phyloP scores from a whole-genome alignment of 139 green algal species.

The Micromonas commoda region DNA sequence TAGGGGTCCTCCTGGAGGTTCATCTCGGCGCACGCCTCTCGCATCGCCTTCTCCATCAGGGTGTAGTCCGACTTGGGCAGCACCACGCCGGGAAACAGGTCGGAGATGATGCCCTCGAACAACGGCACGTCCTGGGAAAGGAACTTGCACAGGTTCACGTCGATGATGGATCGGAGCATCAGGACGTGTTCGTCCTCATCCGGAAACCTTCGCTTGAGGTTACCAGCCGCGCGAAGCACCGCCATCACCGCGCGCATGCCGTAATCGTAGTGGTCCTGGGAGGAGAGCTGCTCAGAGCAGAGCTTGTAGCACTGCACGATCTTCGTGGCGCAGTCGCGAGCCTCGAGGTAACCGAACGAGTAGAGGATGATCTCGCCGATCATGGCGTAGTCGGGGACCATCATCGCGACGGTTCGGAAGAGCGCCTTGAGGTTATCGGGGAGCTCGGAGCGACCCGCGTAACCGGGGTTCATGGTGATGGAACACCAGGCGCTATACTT shows the following conservation, averaged over 20 bases:
- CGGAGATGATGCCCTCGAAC: constrained; percentile 39
- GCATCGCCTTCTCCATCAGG: constrained; percentile 35
- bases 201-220: constrained; percentile 43
- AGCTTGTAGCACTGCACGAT: constrained; percentile 45
- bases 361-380: constrained; percentile 88
- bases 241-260: constrained; percentile 46
- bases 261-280: constrained; percentile 50
- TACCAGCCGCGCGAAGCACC: constrained; percentile 41
- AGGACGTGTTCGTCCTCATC: constrained; percentile 46
- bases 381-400: constrained; percentile 49
- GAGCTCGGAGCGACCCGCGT: constrained; percentile 60
- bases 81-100: constrained; percentile 62
- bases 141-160: constrained; percentile 75
- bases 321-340: constrained; percentile 39
- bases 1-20: constrained; percentile 60
- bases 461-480: constrained; percentile 74
- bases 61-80: constrained; percentile 50
- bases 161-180: constrained; percentile 46
- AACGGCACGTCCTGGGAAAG: constrained; percentile 71
- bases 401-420: constrained; percentile 49
- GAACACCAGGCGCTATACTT: constrained; percentile 50
- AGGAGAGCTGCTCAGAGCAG: constrained; percentile 43
- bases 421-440: constrained; percentile 59
- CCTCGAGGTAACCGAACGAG: constrained; percentile 50
- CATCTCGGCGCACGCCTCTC: constrained; percentile 46